Conservation (phyloP, 306 rosid genomes). For the Acacia crassicarpa region DNA sequence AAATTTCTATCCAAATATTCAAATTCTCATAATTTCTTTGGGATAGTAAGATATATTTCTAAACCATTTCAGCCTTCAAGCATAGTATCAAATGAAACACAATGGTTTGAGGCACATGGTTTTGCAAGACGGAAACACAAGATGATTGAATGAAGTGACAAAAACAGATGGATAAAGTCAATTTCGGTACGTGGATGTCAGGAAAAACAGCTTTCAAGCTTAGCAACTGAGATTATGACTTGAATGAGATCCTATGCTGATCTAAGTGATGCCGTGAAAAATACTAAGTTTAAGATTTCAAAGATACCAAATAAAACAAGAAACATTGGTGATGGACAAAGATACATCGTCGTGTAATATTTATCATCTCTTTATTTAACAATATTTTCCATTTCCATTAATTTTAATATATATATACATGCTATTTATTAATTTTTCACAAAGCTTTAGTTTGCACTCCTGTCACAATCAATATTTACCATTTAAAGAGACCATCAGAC, state of each 20-base stretch:
- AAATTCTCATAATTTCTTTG: background rate
- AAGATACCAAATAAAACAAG: background rate
- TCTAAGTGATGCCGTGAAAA: background rate
- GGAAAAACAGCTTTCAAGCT: background rate
- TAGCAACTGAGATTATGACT: background rate
- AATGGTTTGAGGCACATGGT: background rate
- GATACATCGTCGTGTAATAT: background rate
- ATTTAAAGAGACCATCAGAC: background rate
- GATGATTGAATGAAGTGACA: background rate
- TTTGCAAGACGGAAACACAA: background rate
- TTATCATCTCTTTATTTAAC: background rate
- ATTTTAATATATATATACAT: background rate
- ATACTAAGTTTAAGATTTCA: background rate
- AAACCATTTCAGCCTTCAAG: background rate
- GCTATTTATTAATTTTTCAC: background rate
- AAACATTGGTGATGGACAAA: background rate
- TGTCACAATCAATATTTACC: background rate
- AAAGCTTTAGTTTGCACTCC: background rate
- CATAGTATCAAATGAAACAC: background rate
- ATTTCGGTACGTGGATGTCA: background rate
- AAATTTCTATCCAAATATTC: background rate
- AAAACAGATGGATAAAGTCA: background rate
- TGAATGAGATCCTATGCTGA: background rate
- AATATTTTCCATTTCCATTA: background rate
- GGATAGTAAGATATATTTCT: background rate